Evolutionary conservation across 2,329 filamentous ascomycete species (phyloP).

Genomic region (Pestalotiopsis sp.): DNA sequence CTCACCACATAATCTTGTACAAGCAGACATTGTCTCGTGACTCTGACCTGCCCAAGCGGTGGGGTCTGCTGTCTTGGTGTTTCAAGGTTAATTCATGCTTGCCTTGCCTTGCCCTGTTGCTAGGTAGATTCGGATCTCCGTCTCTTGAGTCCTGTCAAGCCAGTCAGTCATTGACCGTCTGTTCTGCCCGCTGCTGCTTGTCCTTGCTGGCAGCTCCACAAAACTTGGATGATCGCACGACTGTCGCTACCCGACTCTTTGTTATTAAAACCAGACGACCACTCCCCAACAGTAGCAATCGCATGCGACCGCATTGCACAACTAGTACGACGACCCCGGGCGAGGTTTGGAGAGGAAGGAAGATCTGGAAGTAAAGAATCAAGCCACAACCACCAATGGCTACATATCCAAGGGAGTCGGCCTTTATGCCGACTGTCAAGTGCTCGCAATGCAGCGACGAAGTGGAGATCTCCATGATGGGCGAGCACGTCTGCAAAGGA

Average conservation of each 20-base stretch:
- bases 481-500: conserved; percentile 73
- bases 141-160: background rate
- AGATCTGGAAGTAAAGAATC: background rate
- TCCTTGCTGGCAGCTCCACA: background rate
- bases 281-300: background rate
- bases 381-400: conserved; percentile 41
- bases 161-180: background rate
- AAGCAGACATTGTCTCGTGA: conserved; percentile 8
- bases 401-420: conserved; percentile 58
- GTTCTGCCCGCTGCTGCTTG: background rate
- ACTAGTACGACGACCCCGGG: background rate
- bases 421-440: conserved; percentile 82
- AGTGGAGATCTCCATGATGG: conserved; percentile 84
- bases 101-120: background rate
- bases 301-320: background rate
- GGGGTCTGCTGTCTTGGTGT: background rate
- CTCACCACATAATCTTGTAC: background rate
- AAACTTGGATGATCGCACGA: background rate
- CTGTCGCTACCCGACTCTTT: background rate
- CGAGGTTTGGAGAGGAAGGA: conserved; percentile 4
- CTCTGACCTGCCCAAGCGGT: conserved; percentile 1
- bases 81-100: conserved; percentile 4
- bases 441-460: conserved; percentile 79
- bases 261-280: background rate
- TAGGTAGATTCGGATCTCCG: background rate